Percentiles rank a stretch among this genome's conserved stretches.
Evolutionary conservation across 2,329 filamentous ascomycete genomes (phyloP).

Genomic region (Alternaria sp.): DNA sequence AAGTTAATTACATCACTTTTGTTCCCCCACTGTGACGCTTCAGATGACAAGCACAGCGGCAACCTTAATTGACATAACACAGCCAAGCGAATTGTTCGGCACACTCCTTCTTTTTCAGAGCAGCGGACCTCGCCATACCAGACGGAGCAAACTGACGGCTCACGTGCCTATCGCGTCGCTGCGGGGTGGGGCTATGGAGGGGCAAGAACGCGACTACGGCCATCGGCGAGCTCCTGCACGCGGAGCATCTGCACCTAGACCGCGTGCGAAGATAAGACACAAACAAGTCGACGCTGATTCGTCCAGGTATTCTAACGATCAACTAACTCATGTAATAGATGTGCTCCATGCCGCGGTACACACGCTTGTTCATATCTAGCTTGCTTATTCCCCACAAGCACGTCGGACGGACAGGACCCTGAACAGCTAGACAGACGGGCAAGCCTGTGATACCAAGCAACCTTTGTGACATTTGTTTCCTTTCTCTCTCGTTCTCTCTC

Average conservation of each 20-base stretch:
- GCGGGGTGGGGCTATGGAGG: conserved; percentile 18
- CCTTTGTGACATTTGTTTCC: neutral
- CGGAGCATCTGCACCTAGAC: conserved; percentile 22
- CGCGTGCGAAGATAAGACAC: conserved; percentile 25
- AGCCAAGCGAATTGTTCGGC: neutral
- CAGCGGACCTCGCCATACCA: conserved; percentile 12
- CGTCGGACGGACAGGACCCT: neutral
- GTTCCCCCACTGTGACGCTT: neutral
- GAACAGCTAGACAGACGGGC: conserved; percentile 7
- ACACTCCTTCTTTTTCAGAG: neutral
- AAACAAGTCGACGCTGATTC: conserved; percentile 27
- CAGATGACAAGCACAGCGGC: neutral
- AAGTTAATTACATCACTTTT: neutral
- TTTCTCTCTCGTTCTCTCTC: neutral
- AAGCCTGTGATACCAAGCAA: neutral
- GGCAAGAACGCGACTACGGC: conserved; percentile 27
- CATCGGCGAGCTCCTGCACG: conserved; percentile 40
- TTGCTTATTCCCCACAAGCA: conserved; percentile 26
- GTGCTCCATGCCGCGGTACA: conserved; percentile 13
- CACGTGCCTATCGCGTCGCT: conserved; percentile 12
- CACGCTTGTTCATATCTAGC: conserved; percentile 20
- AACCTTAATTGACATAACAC: neutral
- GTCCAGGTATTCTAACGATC: conserved; percentile 4
- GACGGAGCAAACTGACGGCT: conserved; percentile 2
- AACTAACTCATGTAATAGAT: conserved; percentile 7